phyloP scores from a whole-genome alignment of 345 rosid species.

The Euphorbia lathyris region DNA sequence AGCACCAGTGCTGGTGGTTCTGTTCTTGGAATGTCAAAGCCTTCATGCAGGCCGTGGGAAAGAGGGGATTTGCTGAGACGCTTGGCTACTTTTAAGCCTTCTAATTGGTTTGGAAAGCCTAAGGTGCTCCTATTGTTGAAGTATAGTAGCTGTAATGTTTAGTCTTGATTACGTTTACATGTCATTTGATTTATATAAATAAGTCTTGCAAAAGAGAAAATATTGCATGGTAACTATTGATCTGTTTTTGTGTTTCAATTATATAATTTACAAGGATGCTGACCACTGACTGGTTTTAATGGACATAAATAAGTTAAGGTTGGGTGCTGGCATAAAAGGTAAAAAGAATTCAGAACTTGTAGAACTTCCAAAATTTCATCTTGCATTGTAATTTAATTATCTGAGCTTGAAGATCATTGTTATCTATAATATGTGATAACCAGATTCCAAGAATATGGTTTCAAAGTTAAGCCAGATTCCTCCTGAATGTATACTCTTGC shows the following conservation, averaged over 20 bases:
- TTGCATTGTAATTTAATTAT: not conserved
- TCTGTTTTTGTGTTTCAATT: not conserved
- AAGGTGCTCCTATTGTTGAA: slow-evolving; percentile 52
- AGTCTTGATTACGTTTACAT: not conserved
- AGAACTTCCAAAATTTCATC: not conserved
- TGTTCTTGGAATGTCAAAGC: slow-evolving; percentile 49
- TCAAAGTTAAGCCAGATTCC: not conserved
- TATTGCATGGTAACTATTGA: not conserved
- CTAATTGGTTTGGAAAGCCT: slow-evolving; percentile 88
- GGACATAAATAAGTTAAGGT: too few species aligned
- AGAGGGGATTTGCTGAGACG: slow-evolving; percentile 92
- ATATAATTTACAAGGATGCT: not conserved
- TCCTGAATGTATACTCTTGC: not conserved
- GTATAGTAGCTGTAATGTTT: not conserved
- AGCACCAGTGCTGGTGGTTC: slow-evolving; percentile 57
- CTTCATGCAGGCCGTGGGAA: slow-evolving; percentile 96
- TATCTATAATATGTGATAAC: not conserved
- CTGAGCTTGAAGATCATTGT: not conserved
- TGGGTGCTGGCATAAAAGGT: not conserved
- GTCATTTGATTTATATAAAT: not conserved
- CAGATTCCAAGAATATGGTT: not conserved
- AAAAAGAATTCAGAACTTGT: not conserved
- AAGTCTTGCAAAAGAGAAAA: not conserved
- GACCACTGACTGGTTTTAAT: not conserved
- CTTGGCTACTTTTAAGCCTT: slow-evolving; percentile 88